Evolutionary conservation across 129 eudicot species (phyloP), one percentile per base, ranked within the genome.

Genomic region (Artemisia argyi): DNA sequence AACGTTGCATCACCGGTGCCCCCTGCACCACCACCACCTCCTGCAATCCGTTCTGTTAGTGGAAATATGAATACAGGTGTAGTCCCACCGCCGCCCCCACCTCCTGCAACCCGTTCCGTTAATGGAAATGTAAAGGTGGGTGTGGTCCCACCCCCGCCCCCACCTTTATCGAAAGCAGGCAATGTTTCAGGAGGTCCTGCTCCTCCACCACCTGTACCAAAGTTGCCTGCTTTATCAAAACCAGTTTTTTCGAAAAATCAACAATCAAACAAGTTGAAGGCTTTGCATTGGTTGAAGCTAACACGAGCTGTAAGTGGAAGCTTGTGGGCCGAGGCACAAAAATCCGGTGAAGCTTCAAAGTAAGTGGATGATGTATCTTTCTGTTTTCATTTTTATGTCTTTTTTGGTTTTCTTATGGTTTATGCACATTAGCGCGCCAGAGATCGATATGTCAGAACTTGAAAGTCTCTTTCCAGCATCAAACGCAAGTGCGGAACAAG

Each of bases 281-380:
- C 98, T 35, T 84, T 92, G 83, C 95, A 92, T 78, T 92, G 98
- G 98, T 71, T 89, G 72, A 92, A 92, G 77, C 24, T 92, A 72
- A 79, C 90, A 22, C 82, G 92, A 80, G 46, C 95, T 35, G 95
- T 87, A 72, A 80, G 79, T 83, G 98, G 98, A 82, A 92, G 98
- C 79, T 83, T 92, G 81, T 92, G 98, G 98, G 98, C 95, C 1
- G 96, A 92, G 79, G 60, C 95, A 51, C 96, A 87, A 74, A 92
- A 87, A 75, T 79, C 89, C 57, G 88, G 88, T 54, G 95, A 87
- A 66, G 79, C 85, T 78, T 67, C 88, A 50, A 87, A 77, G 96
- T 89, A 39, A 5, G 46, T 39, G 46, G 46, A 75, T 10, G 87
- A 80, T 39, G 71, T 54, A 20, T 42, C n/a, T 39, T 39, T 39